Conservation (phyloP, 2,329 filamentous ascomycete species). For the Rhexocercosporidium sp. region DNA sequence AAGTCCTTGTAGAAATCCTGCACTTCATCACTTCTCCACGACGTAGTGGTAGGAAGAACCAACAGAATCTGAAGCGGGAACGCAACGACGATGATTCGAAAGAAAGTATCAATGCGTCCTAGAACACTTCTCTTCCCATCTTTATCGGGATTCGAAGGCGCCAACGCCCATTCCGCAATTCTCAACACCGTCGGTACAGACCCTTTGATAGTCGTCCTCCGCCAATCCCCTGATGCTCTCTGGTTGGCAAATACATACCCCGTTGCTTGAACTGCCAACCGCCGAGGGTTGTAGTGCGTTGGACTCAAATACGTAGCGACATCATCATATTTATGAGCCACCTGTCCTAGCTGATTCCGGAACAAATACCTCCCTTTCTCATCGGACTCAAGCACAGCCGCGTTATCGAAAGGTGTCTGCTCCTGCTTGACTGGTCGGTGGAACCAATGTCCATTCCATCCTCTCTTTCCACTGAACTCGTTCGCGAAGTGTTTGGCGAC, state of each 20-base stretch:
- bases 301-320: conserved; percentile 38
- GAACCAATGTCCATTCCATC: conserved; percentile 20
- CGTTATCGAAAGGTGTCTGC: conserved; percentile 15
- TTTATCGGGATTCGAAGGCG: conserved; percentile 23
- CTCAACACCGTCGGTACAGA: conserved; percentile 32
- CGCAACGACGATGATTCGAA: conserved; percentile 29
- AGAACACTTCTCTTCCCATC: conserved; percentile 21
- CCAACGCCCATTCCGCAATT: conserved; percentile 32
- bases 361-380: conserved; percentile 27
- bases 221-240: conserved; percentile 32
- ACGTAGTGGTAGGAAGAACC: conserved; percentile 23
- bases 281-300: conserved; percentile 32
- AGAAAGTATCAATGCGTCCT: conserved; percentile 11
- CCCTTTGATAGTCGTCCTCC: conserved; percentile 31
- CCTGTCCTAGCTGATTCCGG: conserved; percentile 32
- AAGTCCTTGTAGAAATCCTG: conserved; percentile 33
- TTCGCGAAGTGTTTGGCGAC: conserved; percentile 3
- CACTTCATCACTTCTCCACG: conserved; percentile 30
- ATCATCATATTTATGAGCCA: conserved; percentile 34
- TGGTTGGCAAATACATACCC: conserved; percentile 26
- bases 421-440: conserved; percentile 16
- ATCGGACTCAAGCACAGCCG: conserved; percentile 18
- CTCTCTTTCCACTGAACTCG: conserved; percentile 19
- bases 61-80: conserved; percentile 35
- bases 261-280: conserved; percentile 35